Evolutionary conservation across 805 yeast genomes (phyloP).

Genomic region (Sugiyamaella lignohabitans): DNA sequence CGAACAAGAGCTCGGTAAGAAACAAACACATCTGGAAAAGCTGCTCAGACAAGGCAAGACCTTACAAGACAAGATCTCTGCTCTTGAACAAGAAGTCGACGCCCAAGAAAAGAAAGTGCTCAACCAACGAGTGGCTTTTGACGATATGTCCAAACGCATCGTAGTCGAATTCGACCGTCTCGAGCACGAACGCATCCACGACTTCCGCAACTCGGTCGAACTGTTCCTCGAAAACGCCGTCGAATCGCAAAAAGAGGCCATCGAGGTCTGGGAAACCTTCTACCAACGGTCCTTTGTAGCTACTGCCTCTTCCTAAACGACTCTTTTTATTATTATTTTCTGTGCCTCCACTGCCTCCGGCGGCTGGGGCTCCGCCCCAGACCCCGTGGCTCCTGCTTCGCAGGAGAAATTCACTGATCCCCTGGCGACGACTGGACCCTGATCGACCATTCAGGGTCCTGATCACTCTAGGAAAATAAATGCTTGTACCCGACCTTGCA

Average conservation of each 20-base stretch:
- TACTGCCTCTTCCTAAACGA: not conserved
- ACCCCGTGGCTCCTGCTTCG: no score
- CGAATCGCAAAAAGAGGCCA: slow-evolving; percentile 83
- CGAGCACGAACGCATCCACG: slow-evolving; percentile 70
- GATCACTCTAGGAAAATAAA: no score
- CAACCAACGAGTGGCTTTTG: slow-evolving; percentile 52
- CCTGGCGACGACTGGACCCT: no score
- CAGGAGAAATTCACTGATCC: no score
- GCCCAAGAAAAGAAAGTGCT: slow-evolving; percentile 48
- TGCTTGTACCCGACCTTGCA: no score
- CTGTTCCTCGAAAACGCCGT: slow-evolving; percentile 83
- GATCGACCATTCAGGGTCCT: no score
- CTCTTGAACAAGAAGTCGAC: slow-evolving; percentile 53
- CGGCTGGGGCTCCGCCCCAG: no score
- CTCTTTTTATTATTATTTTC: no score
- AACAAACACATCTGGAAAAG: slow-evolving; percentile 42
- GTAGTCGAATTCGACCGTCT: slow-evolving; percentile 60
- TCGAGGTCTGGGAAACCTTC: slow-evolving; percentile 48
- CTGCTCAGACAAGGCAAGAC: slow-evolving; percentile 41
- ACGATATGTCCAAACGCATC: slow-evolving; percentile 57
- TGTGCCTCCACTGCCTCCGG: no score
- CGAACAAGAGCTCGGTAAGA: slow-evolving; percentile 45
- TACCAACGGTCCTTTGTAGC: slow-evolving; percentile 34
- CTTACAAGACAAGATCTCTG: slow-evolving; percentile 57
- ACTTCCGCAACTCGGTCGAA: slow-evolving; percentile 84